These are phyloP conservation scores for Geum urbanum DNA, from an alignment of 306 rosid genomes.

Conservation along the genomic window DNA sequence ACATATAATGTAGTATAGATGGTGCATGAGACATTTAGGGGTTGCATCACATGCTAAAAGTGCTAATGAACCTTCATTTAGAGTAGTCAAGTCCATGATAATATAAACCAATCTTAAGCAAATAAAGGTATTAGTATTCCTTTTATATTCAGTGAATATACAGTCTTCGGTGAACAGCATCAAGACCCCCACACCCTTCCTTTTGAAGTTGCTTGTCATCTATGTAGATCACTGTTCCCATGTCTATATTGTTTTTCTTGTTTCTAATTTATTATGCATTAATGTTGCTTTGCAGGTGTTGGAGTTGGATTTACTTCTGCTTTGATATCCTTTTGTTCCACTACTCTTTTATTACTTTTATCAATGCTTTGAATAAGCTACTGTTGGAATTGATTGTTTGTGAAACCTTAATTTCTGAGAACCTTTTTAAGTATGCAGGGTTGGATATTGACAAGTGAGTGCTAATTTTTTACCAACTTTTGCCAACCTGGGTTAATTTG, in stretches of 20 bases:
- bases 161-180: not conserved
- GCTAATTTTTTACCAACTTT: constrained; percentile 12
- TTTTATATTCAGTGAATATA: not conserved
- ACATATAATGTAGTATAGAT: not conserved
- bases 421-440: constrained; percentile 99
- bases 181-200: not conserved
- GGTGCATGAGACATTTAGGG: not conserved
- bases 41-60: not conserved
- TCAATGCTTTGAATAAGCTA: constrained; percentile 12
- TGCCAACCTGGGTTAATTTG: constrained; percentile 22
- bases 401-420: constrained; percentile 66
- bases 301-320: constrained; percentile 98
- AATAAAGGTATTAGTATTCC: too few relatives aligned
- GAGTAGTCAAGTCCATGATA: not conserved
- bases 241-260: constrained; percentile 9
- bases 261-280: constrained; percentile 31
- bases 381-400: constrained; percentile 21
- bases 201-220: not conserved
- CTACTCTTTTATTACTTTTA: constrained; percentile 19
- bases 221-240: not conserved
- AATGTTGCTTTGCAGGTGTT: constrained; percentile 65
- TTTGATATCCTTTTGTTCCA: constrained; percentile 79
- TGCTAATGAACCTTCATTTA: not conserved
- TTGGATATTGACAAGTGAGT: constrained; percentile 95
- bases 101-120: not conserved